These are phyloP conservation scores for Apiospora pterosperma DNA, from an alignment of 2,329 filamentous ascomycete genomes.

Conservation along the genomic window DNA sequence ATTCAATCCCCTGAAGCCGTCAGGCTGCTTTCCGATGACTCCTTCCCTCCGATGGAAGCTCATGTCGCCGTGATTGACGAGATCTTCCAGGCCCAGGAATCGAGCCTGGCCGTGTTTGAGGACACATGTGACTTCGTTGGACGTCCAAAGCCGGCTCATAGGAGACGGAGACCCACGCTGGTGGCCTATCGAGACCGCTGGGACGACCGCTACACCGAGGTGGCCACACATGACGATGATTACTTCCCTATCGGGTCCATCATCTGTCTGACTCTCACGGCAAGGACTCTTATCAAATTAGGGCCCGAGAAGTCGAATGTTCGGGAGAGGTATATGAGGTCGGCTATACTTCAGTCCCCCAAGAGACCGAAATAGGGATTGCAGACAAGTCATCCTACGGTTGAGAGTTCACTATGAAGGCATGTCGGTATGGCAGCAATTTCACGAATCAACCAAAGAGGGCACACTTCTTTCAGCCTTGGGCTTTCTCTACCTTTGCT, in stretches of 20 bases:
- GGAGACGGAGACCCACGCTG: neutral
- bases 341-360: slow-evolving; percentile 19
- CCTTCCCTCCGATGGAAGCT: neutral
- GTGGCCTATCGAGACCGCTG: slow-evolving; percentile 24
- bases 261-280: neutral
- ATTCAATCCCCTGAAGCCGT: slow-evolving; percentile 2
- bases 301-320: slow-evolving; percentile 20
- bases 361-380: slow-evolving; percentile 16
- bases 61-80: neutral
- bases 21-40: neutral
- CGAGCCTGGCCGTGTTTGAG: neutral
- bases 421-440: neutral
- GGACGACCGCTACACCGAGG: slow-evolving; percentile 22
- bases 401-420: neutral
- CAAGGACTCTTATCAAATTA: slow-evolving; percentile 17
- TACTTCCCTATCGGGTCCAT: slow-evolving; percentile 6
- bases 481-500: neutral
- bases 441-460: neutral
- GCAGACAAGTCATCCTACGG: neutral
- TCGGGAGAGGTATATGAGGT: slow-evolving; percentile 20
- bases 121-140: slow-evolving; percentile 20
- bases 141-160: slow-evolving; percentile 8
- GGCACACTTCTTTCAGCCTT: neutral
- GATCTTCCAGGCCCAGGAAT: neutral
- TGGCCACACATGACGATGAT: slow-evolving; percentile 11